These are phyloP conservation scores for Phytopythium sindhum DNA, from an alignment of 352 stramenopile genomes.

Conservation along the genomic window DNA sequence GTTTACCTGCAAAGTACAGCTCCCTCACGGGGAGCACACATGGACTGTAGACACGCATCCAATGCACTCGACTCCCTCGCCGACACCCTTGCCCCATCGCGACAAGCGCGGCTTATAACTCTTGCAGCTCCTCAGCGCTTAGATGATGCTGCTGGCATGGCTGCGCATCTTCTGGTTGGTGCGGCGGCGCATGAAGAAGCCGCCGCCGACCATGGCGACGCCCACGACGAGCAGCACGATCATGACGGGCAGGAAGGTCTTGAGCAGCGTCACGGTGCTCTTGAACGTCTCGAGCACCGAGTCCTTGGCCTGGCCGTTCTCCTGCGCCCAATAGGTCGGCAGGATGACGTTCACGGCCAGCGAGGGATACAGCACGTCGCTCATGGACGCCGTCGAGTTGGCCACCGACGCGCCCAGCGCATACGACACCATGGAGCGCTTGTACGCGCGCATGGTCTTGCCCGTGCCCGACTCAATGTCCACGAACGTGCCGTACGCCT, in stretches of 20 bases:
- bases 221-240: slow-evolving; percentile 54
- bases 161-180: slow-evolving; percentile 25
- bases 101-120: slow-evolving; percentile 5
- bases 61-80: not conserved
- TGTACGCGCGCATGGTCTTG: slow-evolving; percentile 65
- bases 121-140: slow-evolving; percentile 2
- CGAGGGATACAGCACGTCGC: slow-evolving; percentile 53
- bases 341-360: slow-evolving; percentile 54
- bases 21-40: not conserved
- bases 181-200: slow-evolving; percentile 43
- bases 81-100: too few relatives aligned
- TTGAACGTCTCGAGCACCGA: slow-evolving; percentile 48
- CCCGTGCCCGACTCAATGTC: slow-evolving; percentile 69
- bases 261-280: slow-evolving; percentile 35
- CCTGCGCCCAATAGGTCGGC: slow-evolving; percentile 58
- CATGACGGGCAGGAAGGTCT: slow-evolving; percentile 51
- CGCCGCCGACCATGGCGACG: slow-evolving; percentile 26
- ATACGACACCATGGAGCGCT: slow-evolving; percentile 62
- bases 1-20: not conserved
- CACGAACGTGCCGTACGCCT: slow-evolving; percentile 53
- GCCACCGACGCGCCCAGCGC: slow-evolving; percentile 38
- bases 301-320: slow-evolving; percentile 38
- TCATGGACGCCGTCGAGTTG: slow-evolving; percentile 44
- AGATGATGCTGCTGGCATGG: slow-evolving; percentile 26
- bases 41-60: not conserved